A percentile compares a stretch with the other conserved stretches of the same genome.
Evolutionary conservation across 495 filamentous ascomycete species (phyloP).

Genomic region (Astrothelium macrocarpum): DNA sequence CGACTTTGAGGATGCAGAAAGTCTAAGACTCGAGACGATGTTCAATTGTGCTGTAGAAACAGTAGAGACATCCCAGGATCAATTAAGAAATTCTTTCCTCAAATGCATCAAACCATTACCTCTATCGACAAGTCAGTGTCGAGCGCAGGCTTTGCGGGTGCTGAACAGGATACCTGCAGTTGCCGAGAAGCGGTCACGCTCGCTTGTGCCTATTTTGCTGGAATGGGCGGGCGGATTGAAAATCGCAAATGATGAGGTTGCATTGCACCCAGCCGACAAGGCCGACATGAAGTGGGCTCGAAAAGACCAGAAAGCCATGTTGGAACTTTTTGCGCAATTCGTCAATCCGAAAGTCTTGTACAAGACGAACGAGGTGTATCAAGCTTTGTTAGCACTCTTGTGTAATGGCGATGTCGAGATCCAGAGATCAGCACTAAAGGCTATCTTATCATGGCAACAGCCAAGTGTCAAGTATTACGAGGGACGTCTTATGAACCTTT

Average conservation of each 20-base stretch:
- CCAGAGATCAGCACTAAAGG: constrained; percentile 74
- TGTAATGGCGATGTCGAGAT: constrained; percentile 82
- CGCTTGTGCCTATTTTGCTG: constrained; percentile 75
- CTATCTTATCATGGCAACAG: constrained; percentile 80
- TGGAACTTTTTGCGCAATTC: constrained; percentile 77
- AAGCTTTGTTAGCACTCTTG: constrained; percentile 60
- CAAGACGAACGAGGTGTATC: constrained; percentile 65
- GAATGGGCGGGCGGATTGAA: constrained; percentile 48
- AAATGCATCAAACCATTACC: neutral
- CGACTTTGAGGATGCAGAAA: constrained; percentile 74
- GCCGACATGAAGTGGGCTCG: constrained; percentile 37
- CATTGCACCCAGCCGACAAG: constrained; percentile 22
- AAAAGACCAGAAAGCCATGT: constrained; percentile 70
- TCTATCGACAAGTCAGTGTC: constrained; percentile 29
- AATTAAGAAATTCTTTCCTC: neutral
- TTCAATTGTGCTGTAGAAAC: neutral
- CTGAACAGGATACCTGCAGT: constrained; percentile 60
- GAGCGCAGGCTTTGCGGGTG: constrained; percentile 70
- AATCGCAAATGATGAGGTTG: constrained; percentile 32
- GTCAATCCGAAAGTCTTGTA: constrained; percentile 75
- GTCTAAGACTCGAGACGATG: neutral
- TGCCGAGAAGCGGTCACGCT: constrained; percentile 77
- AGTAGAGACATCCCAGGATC: neutral
- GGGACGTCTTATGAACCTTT: constrained; percentile 75
- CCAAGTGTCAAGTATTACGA: constrained; percentile 65